A percentile compares a stretch with the other conserved stretches of the same genome.
Conservation (phyloP, 2,329 filamentous ascomycete species). For the Hymenoscyphus occultus region DNA sequence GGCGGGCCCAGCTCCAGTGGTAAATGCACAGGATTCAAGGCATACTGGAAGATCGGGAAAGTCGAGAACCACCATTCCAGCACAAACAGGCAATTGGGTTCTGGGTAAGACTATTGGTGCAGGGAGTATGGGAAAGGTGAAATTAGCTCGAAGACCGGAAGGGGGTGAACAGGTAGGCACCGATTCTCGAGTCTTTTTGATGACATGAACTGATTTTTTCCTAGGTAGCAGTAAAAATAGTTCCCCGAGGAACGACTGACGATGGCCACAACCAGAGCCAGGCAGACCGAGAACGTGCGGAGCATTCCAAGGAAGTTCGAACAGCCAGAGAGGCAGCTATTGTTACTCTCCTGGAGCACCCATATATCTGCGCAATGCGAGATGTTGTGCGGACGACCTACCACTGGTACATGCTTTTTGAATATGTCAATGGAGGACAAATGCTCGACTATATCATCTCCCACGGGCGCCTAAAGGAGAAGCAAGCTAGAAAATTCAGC, state of each 20-base stretch:
- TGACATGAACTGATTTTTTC: conserved; percentile 24
- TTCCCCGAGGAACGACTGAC: conserved; percentile 84
- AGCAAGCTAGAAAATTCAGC: conserved; percentile 95
- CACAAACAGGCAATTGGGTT: conserved; percentile 88
- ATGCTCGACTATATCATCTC: conserved; percentile 99
- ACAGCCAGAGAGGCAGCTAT: conserved; percentile 95
- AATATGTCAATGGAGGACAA: conserved; percentile 97
- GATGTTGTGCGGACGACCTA: conserved; percentile 95
- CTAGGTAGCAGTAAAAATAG: conserved; percentile 95
- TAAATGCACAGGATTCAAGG: conserved; percentile 49
- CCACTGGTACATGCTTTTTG: conserved; percentile 99
- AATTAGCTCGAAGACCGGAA: conserved; percentile 86
- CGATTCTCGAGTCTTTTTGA: neutral
- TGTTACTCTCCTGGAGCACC: conserved; percentile 88
- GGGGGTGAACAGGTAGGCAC: conserved; percentile 76
- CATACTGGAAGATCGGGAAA: conserved; percentile 49
- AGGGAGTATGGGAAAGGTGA: conserved; percentile 98
- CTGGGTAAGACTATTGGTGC: conserved; percentile 96
- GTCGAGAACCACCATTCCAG: conserved; percentile 79
- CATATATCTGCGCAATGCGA: conserved; percentile 92
- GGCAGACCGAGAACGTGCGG: conserved; percentile 80
- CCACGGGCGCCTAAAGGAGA: conserved; percentile 95
- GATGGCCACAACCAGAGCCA: conserved; percentile 64
- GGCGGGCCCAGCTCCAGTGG: conserved; percentile 50
- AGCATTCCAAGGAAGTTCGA: conserved; percentile 93